phyloP scores from a whole-genome alignment of 371 early-diverging fungal species.

The Mucor lusitanicus region DNA sequence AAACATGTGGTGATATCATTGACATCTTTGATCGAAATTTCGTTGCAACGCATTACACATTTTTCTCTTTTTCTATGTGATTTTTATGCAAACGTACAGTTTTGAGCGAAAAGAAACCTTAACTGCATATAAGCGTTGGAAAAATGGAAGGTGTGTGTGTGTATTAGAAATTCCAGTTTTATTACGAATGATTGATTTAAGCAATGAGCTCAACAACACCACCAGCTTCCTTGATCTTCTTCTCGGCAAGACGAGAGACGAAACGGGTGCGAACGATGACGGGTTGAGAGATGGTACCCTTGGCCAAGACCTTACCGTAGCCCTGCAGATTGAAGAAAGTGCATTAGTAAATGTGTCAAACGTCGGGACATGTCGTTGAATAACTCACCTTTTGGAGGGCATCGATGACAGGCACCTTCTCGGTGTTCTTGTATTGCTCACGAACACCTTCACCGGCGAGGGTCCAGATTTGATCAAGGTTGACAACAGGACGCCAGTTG shows the following conservation, averaged over 20 bases:
- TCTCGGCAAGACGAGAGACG: constrained; percentile 94
- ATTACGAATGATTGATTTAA: constrained; percentile 24
- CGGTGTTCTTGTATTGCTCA: no score
- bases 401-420: no score
- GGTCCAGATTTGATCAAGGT: no score
- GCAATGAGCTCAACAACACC: constrained; percentile 74
- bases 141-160: background rate
- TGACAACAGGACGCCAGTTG: no score
- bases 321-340: constrained; percentile 58
- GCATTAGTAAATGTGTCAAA: background rate
- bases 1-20: background rate
- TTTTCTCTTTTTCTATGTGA: background rate
- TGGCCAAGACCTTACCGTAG: constrained; percentile 97
- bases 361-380: background rate
- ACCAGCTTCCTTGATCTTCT: constrained; percentile 99
- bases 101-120: no score
- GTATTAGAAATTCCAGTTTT: background rate
- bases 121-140: background rate
- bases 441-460: no score
- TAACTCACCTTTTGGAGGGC: no score
- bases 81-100: background rate
- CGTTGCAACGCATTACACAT: background rate
- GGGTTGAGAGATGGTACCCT: constrained; percentile 94
- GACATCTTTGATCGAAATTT: background rate
- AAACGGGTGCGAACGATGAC: constrained; percentile 98